These are phyloP conservation scores for Ilyonectria destructans DNA, from an alignment of 2,329 filamentous ascomycete species.

Conservation along the genomic window DNA sequence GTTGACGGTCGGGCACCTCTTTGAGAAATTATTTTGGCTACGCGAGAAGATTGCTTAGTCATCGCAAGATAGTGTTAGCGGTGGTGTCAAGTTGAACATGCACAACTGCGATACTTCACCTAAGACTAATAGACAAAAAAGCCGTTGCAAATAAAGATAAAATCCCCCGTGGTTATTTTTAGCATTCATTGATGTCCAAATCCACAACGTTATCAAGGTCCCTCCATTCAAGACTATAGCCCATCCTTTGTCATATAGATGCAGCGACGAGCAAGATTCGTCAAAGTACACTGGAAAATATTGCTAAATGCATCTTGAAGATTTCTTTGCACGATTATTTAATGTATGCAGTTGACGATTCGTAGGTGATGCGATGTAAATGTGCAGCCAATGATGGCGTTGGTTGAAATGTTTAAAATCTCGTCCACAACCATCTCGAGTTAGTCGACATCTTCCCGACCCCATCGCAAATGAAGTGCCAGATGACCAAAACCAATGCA, in stretches of 20 bases:
- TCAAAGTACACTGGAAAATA: no score
- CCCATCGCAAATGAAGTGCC: background rate
- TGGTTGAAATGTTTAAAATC: no score
- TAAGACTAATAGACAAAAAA: background rate
- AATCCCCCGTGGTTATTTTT: no score
- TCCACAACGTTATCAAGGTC: no score
- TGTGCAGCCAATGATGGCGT: background rate
- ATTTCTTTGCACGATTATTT: background rate
- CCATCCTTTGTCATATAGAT: no score
- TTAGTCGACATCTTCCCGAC: background rate
- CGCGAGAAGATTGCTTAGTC: slow-evolving; percentile 28
- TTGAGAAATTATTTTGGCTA: slow-evolving; percentile 31
- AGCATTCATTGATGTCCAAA: no score
- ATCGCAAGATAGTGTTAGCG: slow-evolving; percentile 15
- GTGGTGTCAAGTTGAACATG: background rate
- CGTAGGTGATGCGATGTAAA: background rate
- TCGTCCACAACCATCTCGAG: background rate
- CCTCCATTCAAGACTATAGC: no score
- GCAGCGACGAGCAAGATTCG: no score
- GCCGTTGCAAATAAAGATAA: background rate
- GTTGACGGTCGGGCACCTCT: slow-evolving; percentile 16
- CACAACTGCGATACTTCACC: background rate
- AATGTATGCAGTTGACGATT: background rate
- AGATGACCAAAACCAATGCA: no score
- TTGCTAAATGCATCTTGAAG: background rate